Base-by-base conservation (phyloP, 371 early-diverging fungal genomes). In the Apophysomyces ossiformis region DNA sequence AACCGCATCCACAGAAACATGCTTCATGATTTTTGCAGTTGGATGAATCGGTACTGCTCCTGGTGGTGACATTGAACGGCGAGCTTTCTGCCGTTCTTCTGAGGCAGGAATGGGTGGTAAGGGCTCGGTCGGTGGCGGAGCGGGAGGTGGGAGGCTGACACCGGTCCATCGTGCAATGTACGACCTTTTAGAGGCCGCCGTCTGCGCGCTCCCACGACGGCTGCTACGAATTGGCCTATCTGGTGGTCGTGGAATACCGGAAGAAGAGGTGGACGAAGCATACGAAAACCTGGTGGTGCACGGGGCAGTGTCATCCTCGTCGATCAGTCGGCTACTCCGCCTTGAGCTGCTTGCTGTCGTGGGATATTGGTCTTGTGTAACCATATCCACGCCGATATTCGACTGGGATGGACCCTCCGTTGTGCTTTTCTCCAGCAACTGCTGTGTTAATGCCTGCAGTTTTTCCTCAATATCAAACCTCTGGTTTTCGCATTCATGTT, bases 121-220 rank as follows among this genome's bases (percentile, higher is more conserved):
- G 7, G 72, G 72, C 38, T 65, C 65, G 2, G 68, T 72, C 15
- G 72, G 72, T 58, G 72, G 72, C 5, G 72, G 72, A 21, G 65
- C 72, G 16, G 61, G 39, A 18, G 72, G 72, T 41, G 70, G 70
- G 7, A 70, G 39, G 15, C 60, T 46, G 21, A 43, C 63, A 13
- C 70, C 70, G 13, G 70, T 66, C 66, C 66, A 70, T 16, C 65
- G 58, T 32, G 70, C 63, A 12, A 67, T 67, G 50, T 61, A 57
- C 13, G 65, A 63, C 45, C 57, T 43, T 32, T 46, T 57, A 32
- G 37, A 36, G 9, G 15, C 46, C 41, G 35, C 18, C 12, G 61
- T 68, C 47, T 57, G 38, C 13, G 63, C 50, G 16, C 68, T 68
- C n/a, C 60, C 44, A 4, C 69, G 69, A n/a, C 65, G 61, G 37